Percentiles rank a stretch among this genome's conserved stretches.
Conservation (phyloP, 805 yeast species). For the Ogataea paraovalis region DNA sequence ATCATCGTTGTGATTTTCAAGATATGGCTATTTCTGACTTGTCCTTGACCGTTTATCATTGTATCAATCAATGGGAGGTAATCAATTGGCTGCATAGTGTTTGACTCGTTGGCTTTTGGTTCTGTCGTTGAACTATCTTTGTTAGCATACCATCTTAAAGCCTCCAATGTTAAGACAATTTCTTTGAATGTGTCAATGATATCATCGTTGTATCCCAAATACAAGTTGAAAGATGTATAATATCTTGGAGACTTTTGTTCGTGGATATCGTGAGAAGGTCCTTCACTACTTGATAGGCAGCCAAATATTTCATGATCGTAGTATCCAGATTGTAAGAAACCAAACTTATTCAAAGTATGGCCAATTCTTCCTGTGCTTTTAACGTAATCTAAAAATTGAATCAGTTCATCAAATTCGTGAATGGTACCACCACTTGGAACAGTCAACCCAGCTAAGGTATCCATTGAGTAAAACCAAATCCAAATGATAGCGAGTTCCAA, state of each 20-base stretch:
- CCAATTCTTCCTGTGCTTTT: conserved; percentile 23
- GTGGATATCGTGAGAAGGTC: not conserved
- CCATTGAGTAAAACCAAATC: conserved; percentile 61
- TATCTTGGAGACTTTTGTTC: not conserved
- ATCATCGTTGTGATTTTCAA: conserved; percentile 22
- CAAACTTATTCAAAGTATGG: conserved; percentile 22
- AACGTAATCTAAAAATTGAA: conserved; percentile 30
- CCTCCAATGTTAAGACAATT: conserved; percentile 28
- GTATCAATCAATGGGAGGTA: conserved; percentile 10
- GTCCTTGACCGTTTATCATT: conserved; percentile 21
- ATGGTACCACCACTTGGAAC: conserved; percentile 60
- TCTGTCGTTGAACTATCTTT: not conserved
- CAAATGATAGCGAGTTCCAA: conserved; percentile 37
- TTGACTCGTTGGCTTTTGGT: not conserved
- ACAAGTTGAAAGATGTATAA: conserved; percentile 24
- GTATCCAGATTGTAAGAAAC: conserved; percentile 28
- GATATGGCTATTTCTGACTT: conserved; percentile 17
- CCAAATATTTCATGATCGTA: conserved; percentile 3
- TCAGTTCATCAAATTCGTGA: conserved; percentile 46
- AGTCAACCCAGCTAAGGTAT: conserved; percentile 55
- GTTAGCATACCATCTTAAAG: conserved; percentile 16
- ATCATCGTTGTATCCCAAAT: conserved; percentile 34
- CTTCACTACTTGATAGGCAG: not conserved
- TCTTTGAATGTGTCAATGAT: conserved; percentile 31
- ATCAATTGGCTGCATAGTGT: not conserved